phyloP scores from a whole-genome alignment of 495 filamentous ascomycete species.

The Penicillium canariense region DNA sequence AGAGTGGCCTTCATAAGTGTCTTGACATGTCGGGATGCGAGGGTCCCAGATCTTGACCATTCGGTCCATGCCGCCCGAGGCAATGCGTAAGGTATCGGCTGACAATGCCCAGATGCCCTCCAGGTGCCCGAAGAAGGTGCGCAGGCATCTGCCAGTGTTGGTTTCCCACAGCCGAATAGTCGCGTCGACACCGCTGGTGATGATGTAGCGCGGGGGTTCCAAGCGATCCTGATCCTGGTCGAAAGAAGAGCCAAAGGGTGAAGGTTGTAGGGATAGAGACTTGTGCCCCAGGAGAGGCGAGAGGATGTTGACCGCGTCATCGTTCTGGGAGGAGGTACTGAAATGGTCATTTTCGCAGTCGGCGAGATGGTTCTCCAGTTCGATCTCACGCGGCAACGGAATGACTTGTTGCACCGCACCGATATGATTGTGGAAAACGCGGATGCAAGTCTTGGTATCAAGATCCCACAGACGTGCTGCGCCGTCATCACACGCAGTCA shows the following conservation, averaged over 20 bases:
- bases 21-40: conserved; percentile 81
- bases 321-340: conserved; percentile 38
- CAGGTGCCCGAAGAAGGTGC: conserved; percentile 93
- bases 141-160: conserved; percentile 72
- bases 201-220: conserved; percentile 80
- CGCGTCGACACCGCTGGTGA: conserved; percentile 85
- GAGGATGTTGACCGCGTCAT: conserved; percentile 24
- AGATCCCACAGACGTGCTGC: conserved; percentile 93
- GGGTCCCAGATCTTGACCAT: conserved; percentile 99
- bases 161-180: conserved; percentile 95
- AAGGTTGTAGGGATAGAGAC: conserved; percentile 41
- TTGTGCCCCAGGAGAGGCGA: conserved; percentile 28
- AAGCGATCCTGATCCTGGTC: conserved; percentile 59
- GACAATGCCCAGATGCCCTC: conserved; percentile 95
- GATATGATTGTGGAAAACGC: conserved; percentile 87
- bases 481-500: conserved; percentile 92
- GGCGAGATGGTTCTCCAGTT: conserved; percentile 66
- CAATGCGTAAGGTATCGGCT: conserved; percentile 84
- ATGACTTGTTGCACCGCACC: conserved; percentile 92
- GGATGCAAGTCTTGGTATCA: conserved; percentile 73
- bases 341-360: conserved; percentile 57
- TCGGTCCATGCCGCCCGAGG: conserved; percentile 85
- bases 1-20: conserved; percentile 84
- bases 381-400: conserved; percentile 77
- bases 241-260: conserved; percentile 57